Conservation (phyloP, 2,329 filamentous ascomycete genomes). For the Botrytis sinoallii region DNA sequence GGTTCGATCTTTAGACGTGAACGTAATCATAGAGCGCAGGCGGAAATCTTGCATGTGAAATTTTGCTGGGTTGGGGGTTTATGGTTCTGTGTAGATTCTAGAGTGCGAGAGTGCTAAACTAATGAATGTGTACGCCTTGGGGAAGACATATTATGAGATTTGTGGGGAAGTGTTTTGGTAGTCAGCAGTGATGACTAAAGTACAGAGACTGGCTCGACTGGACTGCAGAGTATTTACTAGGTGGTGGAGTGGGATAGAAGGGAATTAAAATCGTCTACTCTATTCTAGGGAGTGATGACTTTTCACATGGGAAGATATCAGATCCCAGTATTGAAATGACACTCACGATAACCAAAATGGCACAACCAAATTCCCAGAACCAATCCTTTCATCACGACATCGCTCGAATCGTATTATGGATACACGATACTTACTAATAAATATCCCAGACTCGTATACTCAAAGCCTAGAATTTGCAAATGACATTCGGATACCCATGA, state of each 20-base stretch:
- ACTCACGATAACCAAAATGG: background rate
- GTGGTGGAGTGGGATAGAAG: too few species aligned
- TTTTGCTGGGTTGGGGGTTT: background rate
- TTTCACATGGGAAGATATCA: background rate
- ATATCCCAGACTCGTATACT: background rate
- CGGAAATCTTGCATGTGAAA: background rate
- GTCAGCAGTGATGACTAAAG: background rate
- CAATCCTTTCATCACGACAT: slow-evolving; percentile 13
- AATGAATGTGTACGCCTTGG: background rate
- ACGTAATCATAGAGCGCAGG: background rate
- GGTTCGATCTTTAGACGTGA: background rate
- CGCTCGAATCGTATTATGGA: background rate
- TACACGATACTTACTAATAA: background rate
- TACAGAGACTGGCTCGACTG: background rate
- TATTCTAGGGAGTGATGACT: background rate
- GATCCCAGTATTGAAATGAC: background rate
- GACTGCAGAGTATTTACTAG: too few species aligned
- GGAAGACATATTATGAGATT: background rate
- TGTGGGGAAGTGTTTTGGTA: background rate
- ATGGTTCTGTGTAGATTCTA: background rate
- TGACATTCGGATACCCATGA: background rate
- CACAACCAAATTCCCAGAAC: background rate
- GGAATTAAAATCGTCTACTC: too few species aligned
- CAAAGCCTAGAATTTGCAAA: background rate
- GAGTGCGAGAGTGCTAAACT: background rate